Percentiles rank a stretch among this genome's conserved stretches.
Evolutionary conservation across 352 stramenopile genomes (phyloP).

Genomic region (Thalassiosira pacifica): DNA sequence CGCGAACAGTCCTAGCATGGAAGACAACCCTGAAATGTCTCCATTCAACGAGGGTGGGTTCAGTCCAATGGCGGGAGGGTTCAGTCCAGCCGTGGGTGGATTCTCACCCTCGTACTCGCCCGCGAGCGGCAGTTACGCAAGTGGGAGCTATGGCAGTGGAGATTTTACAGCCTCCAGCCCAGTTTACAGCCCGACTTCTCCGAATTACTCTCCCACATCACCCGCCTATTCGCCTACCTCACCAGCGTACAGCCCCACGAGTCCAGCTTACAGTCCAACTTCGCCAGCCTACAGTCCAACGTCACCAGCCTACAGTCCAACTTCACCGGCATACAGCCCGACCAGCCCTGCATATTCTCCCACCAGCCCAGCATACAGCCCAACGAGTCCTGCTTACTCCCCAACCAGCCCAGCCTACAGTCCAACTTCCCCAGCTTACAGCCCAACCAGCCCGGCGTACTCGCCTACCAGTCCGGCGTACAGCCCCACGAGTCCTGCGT

Average conservation of each 20-base stretch:
- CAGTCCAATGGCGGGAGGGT: constrained; percentile 81
- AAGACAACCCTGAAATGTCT: constrained; percentile 87
- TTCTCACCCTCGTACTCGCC: constrained; percentile 88
- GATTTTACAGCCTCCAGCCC: constrained; percentile 63
- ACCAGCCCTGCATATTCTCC: constrained; percentile 84
- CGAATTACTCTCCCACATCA: constrained; percentile 89
- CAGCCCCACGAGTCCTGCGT: constrained; percentile 82
- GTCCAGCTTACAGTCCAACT: constrained; percentile 88
- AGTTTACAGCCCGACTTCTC: constrained; percentile 39
- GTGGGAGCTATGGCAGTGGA: constrained; percentile 76
- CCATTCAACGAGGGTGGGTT: constrained; percentile 88
- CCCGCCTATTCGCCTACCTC: constrained; percentile 88
- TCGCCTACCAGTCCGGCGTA: constrained; percentile 90
- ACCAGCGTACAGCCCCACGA: constrained; percentile 88
- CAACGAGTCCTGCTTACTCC: constrained; percentile 66
- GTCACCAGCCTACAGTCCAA: constrained; percentile 81
- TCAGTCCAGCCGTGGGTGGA: constrained; percentile 91
- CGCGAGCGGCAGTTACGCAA: constrained; percentile 79
- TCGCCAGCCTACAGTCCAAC: constrained; percentile 87
- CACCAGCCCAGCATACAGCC: constrained; percentile 83
- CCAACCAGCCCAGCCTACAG: constrained; percentile 76
- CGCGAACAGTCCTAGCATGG: constrained; percentile 85
- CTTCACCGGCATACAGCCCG: constrained; percentile 88
- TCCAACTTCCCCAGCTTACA: constrained; percentile 91
- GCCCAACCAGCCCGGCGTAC: constrained; percentile 90